Conservation (phyloP, 2,329 filamentous ascomycete genomes). For the Pestalotiopsis sp. region DNA sequence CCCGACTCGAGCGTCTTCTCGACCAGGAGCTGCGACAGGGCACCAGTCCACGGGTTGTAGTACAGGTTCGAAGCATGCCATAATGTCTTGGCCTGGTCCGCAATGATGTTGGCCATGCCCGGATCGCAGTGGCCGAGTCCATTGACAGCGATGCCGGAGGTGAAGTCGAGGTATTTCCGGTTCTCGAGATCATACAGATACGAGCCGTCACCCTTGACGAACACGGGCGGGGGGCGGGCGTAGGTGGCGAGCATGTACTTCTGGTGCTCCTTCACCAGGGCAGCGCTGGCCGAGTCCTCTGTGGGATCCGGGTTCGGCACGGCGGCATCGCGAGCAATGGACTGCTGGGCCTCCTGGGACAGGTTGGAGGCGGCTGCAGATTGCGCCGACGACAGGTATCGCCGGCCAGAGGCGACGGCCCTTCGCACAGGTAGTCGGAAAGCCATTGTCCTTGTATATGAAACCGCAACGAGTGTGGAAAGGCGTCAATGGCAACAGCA, state of each 20-base stretch:
- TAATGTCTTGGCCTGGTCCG: slow-evolving; percentile 78
- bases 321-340: slow-evolving; percentile 28
- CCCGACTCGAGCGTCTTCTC: slow-evolving; percentile 79
- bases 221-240: slow-evolving; percentile 85
- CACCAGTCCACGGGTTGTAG: slow-evolving; percentile 94
- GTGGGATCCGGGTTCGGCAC: slow-evolving; percentile 34
- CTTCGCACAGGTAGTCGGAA: slow-evolving; percentile 26
- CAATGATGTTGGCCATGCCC: slow-evolving; percentile 73
- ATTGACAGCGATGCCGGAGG: slow-evolving; percentile 94
- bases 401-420: slow-evolving; percentile 20
- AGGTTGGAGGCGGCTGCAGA: slow-evolving; percentile 26
- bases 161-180: slow-evolving; percentile 89
- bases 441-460: slow-evolving; percentile 23
- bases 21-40: slow-evolving; percentile 82
- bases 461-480: not conserved
- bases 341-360: slow-evolving; percentile 24
- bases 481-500: too few relatives aligned
- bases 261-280: slow-evolving; percentile 73
- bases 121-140: slow-evolving; percentile 88
- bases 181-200: slow-evolving; percentile 92
- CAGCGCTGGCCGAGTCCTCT: slow-evolving; percentile 54
- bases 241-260: slow-evolving; percentile 97
- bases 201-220: slow-evolving; percentile 83
- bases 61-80: slow-evolving; percentile 96
- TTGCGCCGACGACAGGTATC: slow-evolving; percentile 27